Evolutionary conservation across 2,329 filamentous ascomycete genomes (phyloP).

Genomic region (Cladosporium sp.): DNA sequence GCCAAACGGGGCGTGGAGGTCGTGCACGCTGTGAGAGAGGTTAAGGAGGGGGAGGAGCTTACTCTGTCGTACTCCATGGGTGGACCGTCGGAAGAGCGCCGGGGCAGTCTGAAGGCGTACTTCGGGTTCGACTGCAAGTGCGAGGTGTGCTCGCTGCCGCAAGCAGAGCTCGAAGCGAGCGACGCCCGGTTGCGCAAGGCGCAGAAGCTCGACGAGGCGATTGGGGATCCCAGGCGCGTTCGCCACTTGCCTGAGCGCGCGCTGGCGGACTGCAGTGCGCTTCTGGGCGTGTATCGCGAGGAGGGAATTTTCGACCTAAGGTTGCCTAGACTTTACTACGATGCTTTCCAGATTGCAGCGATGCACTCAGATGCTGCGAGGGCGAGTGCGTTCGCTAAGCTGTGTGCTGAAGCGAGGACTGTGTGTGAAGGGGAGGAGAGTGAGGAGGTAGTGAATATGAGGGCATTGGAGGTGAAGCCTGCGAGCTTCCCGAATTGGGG

Average conservation of each 20-base stretch:
- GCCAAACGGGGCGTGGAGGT: constrained; percentile 16
- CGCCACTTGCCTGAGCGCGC: constrained; percentile 15
- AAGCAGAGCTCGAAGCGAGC: constrained; percentile 26
- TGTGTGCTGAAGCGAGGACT: constrained; percentile 14
- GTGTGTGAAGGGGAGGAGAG: constrained; percentile 21
- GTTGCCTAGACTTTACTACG: constrained; percentile 20
- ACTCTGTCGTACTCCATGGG: constrained; percentile 31
- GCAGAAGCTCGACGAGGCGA: constrained; percentile 19
- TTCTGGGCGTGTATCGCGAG: constrained; percentile 14
- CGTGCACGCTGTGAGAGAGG: constrained; percentile 32
- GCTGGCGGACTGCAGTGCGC: constrained; percentile 15
- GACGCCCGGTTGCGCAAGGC: constrained; percentile 20
- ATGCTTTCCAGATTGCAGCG: constrained; percentile 23
- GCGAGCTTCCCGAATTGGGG: constrained; percentile 18
- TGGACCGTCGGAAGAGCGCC: constrained; percentile 16
- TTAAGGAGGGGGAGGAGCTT: constrained; percentile 32
- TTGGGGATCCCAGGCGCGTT: constrained; percentile 20
- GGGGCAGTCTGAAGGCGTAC: constrained; percentile 15
- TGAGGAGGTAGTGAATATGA: constrained; percentile 15
- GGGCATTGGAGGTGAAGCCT: constrained; percentile 14
- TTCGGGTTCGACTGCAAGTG: constrained; percentile 34
- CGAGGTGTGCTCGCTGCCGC: constrained; percentile 32
- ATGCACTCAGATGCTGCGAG: constrained; percentile 20
- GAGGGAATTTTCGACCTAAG: constrained; percentile 19
- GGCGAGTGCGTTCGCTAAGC: constrained; percentile 17